Percentiles rank a stretch among this genome's conserved stretches.
phyloP scores from a whole-genome alignment of 73 alveolate genomes.

The Symbiodinium pilosum region DNA sequence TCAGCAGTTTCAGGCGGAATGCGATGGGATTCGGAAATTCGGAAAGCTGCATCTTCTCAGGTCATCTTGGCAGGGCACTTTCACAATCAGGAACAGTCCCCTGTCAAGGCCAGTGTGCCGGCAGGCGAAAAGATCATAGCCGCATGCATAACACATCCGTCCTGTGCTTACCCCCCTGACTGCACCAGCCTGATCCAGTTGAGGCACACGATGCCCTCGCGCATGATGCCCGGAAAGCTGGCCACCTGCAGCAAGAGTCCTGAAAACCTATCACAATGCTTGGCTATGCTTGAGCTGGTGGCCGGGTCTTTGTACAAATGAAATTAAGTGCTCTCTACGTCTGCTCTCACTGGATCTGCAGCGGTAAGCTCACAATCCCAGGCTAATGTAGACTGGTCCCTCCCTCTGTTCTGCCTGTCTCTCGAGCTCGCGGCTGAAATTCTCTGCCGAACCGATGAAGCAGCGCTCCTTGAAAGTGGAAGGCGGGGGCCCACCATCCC shows the following conservation, averaged over 20 bases:
- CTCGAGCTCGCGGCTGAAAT: slow-evolving; percentile 86
- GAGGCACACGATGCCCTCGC: slow-evolving; percentile 89
- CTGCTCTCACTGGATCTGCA: too few species aligned
- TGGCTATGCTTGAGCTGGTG: too few species aligned
- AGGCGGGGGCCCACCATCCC: not conserved
- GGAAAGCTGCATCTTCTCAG: too few species aligned
- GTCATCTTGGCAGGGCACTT: not conserved
- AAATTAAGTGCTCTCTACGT: too few species aligned
- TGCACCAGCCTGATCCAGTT: slow-evolving; percentile 95
- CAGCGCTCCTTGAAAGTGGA: slow-evolving; percentile 78
- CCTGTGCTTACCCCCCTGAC: too few species aligned
- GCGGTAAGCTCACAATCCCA: too few species aligned
- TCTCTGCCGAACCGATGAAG: slow-evolving; percentile 85
- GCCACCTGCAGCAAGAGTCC: slow-evolving; percentile 40
- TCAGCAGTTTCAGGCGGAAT: not conserved
- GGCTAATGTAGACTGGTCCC: too few species aligned
- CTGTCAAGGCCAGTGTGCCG: not conserved
- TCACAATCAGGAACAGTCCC: slow-evolving; percentile 71
- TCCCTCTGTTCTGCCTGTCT: slow-evolving; percentile 78
- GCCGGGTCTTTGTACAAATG: too few species aligned
- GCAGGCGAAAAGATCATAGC: not conserved
- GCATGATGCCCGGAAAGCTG: slow-evolving; percentile 92
- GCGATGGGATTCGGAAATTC: not conserved
- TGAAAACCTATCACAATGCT: too few species aligned
- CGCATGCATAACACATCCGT: too few species aligned